Base-by-base conservation (phyloP, 139 green algal species). In the Chlorella vulgaris region DNA sequence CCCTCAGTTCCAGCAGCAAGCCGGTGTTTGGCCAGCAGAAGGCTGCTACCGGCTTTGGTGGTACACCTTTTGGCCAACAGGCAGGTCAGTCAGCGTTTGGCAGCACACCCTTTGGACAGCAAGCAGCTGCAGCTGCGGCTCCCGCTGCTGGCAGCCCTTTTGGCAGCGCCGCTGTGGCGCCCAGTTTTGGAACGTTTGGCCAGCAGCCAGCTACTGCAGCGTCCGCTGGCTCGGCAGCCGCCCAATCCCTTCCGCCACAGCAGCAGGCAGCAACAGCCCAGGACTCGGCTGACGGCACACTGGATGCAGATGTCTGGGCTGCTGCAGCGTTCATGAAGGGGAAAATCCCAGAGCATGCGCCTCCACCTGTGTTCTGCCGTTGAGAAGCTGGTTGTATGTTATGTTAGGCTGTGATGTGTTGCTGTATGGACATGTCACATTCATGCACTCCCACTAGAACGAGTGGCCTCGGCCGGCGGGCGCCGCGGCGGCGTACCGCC, bases 281-380 rank as follows among this genome's bases (percentile, higher is more conserved):
- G 43, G 62, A 28, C 15, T 22, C 38, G 1, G 62, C 5, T 0
- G 77, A 8, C 8, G 62, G 63, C 19, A 24, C 69, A 22, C 29
- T 47, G 1, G 28, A 80, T 33, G 51, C 38, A n/a, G 74, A 35
- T 0, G 74, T 76, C 0, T 86, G 81, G 81, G 29, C 60, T 35
- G 73, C 71, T 13, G 24, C 70, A 0, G 43, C 35, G 18, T 86
- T 86, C 62, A 74, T 78, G 21, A 70, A 69, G 36, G 71, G 71
- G 0, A 69, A 83, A 28, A 86, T 86, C 3, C 81, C 81, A 2
- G 81, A 86, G 43, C 7, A 21, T 6, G 43, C 81, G 0, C 81
- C 81, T 2, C 81, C 81, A 3, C 29, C 60, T 6, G 51, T 76
- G 26, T 82, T 53, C 33, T 81, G 81, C 43, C 75, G 38, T 2